Evolutionary conservation across 2,329 filamentous ascomycete genomes (phyloP).

Genomic region (Thelonectria blattea): DNA sequence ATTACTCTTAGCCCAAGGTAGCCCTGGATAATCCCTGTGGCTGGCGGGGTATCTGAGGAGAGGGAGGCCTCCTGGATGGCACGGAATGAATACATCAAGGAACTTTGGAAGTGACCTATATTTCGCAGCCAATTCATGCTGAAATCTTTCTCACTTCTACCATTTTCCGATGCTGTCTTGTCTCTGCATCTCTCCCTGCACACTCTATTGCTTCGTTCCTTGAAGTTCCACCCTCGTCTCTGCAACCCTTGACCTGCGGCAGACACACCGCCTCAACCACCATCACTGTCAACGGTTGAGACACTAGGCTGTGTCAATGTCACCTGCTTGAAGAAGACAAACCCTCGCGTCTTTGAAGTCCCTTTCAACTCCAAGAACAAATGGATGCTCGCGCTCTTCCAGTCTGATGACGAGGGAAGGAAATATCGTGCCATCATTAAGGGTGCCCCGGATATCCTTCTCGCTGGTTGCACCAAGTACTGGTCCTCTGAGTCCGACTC

Average conservation of each 20-base stretch:
- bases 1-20: conserved; percentile 14
- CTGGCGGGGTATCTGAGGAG: conserved; percentile 1
- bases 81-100: background rate
- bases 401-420: conserved; percentile 30
- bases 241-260: background rate
- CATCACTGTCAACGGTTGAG: no score
- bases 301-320: no score
- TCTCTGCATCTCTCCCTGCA: background rate
- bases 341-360: conserved; percentile 46
- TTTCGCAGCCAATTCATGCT: conserved; percentile 11
- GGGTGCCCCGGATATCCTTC: conserved; percentile 59
- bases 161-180: conserved; percentile 1
- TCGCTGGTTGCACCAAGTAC: conserved; percentile 44
- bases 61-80: conserved; percentile 23
- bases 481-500: conserved; percentile 42
- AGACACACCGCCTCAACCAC: background rate
- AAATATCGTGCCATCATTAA: conserved; percentile 56
- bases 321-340: conserved; percentile 23
- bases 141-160: conserved; percentile 16
- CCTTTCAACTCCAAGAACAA: conserved; percentile 60
- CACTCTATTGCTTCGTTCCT: background rate
- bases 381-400: conserved; percentile 50
- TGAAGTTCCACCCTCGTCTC: background rate
- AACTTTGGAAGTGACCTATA: conserved; percentile 21
- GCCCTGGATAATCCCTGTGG: background rate